Conservation (phyloP, 1,139 yeast species). For the Entelexis paramagnoliae region DNA sequence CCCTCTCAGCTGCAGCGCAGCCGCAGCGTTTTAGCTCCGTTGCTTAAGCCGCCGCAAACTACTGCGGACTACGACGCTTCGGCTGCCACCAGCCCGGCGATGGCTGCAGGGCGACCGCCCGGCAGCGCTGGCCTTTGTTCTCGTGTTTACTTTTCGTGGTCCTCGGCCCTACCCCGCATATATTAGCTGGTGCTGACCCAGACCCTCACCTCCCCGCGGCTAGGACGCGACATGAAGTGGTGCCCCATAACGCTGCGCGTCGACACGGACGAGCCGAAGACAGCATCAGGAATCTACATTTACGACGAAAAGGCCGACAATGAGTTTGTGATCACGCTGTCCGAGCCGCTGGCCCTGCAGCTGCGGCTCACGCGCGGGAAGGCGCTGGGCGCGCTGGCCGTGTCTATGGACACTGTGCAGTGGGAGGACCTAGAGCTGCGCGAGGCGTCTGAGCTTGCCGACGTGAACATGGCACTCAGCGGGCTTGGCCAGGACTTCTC, state of each 20-base stretch:
- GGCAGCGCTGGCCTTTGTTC: too few relatives aligned
- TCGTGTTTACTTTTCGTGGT: too few relatives aligned
- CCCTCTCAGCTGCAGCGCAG: too few relatives aligned
- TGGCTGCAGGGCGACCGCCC: too few relatives aligned
- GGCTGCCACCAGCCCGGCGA: too few relatives aligned
- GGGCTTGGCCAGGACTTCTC: slow-evolving; percentile 20
- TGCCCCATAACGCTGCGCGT: slow-evolving; percentile 12
- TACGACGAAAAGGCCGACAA: slow-evolving; percentile 1
- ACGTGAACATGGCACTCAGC: slow-evolving; percentile 8
- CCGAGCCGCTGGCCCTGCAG: slow-evolving; percentile 1
- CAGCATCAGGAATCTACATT: slow-evolving; percentile 15
- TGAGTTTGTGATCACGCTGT: slow-evolving; percentile 11
- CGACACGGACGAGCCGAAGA: slow-evolving; percentile 1
- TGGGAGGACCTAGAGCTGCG: slow-evolving; percentile 22
- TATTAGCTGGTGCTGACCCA: too few relatives aligned
- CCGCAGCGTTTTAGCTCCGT: too few relatives aligned
- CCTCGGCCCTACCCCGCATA: slow-evolving; percentile 1
- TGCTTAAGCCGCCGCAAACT: too few relatives aligned
- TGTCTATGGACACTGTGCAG: slow-evolving; percentile 10
- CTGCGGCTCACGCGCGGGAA: slow-evolving; percentile 7
- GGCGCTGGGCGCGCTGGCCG: slow-evolving; percentile 15
- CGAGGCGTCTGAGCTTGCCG: slow-evolving; percentile 4
- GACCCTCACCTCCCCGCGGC: too few relatives aligned
- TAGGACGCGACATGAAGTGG: slow-evolving; percentile 16
- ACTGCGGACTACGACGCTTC: too few relatives aligned